These are phyloP conservation scores for Dichotomopilus funicola DNA, from an alignment of 2,329 filamentous ascomycete species.

Conservation along the genomic window DNA sequence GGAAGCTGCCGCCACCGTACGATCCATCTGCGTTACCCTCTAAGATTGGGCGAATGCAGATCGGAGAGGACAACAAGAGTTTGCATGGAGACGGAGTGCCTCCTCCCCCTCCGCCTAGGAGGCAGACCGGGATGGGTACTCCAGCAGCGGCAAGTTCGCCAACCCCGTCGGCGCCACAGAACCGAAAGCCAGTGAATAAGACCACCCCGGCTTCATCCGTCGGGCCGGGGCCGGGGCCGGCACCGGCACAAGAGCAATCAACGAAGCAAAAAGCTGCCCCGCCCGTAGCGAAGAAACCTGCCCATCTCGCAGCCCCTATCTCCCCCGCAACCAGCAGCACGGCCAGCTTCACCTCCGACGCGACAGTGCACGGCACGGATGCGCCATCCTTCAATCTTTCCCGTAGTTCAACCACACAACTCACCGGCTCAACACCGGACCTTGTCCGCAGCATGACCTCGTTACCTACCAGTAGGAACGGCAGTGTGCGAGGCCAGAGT, in stretches of 20 bases:
- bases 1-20: constrained; percentile 47
- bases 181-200: constrained; percentile 21
- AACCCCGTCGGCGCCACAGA: constrained; percentile 4
- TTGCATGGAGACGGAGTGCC: constrained; percentile 19
- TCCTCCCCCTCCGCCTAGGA: constrained; percentile 35
- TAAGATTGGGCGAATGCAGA: constrained; percentile 39
- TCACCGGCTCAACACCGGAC: constrained; percentile 3
- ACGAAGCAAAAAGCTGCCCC: constrained; percentile 43
- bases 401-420: constrained; percentile 10
- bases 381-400: constrained; percentile 6
- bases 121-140: constrained; percentile 29
- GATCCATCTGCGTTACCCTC: constrained; percentile 41
- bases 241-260: constrained; percentile 31
- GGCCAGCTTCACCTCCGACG: constrained; percentile 1
- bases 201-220: constrained; percentile 24
- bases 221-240: constrained; percentile 29
- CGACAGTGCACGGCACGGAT: constrained; percentile 3
- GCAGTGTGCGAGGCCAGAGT: neutral
- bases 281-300: constrained; percentile 57
- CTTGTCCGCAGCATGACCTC: constrained; percentile 1
- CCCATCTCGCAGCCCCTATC: constrained; percentile 40
- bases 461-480: constrained; percentile 3
- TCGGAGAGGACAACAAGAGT: constrained; percentile 35
- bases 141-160: constrained; percentile 4
- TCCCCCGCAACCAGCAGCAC: constrained; percentile 26